These are phyloP conservation scores for Hanseniaspora sp. DNA, from an alignment of 1,139 yeast species.

Conservation along the genomic window DNA sequence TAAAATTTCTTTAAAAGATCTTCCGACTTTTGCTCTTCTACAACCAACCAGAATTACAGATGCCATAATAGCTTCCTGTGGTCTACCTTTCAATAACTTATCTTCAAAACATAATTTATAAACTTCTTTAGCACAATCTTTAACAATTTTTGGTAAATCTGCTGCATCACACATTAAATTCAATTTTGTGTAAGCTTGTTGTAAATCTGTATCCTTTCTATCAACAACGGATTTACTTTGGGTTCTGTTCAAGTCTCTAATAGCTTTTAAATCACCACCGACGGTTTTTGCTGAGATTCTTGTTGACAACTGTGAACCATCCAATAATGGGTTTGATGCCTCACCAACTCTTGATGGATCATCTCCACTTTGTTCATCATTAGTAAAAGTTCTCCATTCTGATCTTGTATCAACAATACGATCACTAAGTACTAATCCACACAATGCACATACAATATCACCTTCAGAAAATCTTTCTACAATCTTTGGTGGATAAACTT, in stretches of 20 bases:
- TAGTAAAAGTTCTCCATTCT: slow-evolving; percentile 96
- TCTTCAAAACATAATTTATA: slow-evolving; percentile 87
- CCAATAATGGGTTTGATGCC: slow-evolving; percentile 89
- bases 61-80: slow-evolving; percentile 92
- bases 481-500: slow-evolving; percentile 87
- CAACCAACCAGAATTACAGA: slow-evolving; percentile 93
- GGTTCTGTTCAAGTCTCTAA: slow-evolving; percentile 80
- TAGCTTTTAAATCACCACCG: slow-evolving; percentile 52
- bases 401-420: slow-evolving; percentile 89
- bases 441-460: slow-evolving; percentile 91
- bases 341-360: slow-evolving; percentile 99
- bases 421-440: slow-evolving; percentile 89
- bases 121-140: slow-evolving; percentile 95
- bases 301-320: slow-evolving; percentile 84
- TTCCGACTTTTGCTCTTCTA: slow-evolving; percentile 84
- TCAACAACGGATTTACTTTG: slow-evolving; percentile 80
- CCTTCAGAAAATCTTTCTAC: slow-evolving; percentile 95
- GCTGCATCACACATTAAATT: slow-evolving; percentile 97
- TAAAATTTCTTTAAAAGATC: slow-evolving; percentile 93
- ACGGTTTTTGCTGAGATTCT: slow-evolving; percentile 71
- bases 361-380: slow-evolving; percentile 95
- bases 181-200: slow-evolving; percentile 81
- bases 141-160: slow-evolving; percentile 85
- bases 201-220: slow-evolving; percentile 74
- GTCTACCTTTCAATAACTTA: slow-evolving; percentile 74